Percentiles rank a stretch among this genome's conserved stretches.
Evolutionary conservation across 495 filamentous ascomycete species (phyloP).

Genomic region (Parmelia sp.): DNA sequence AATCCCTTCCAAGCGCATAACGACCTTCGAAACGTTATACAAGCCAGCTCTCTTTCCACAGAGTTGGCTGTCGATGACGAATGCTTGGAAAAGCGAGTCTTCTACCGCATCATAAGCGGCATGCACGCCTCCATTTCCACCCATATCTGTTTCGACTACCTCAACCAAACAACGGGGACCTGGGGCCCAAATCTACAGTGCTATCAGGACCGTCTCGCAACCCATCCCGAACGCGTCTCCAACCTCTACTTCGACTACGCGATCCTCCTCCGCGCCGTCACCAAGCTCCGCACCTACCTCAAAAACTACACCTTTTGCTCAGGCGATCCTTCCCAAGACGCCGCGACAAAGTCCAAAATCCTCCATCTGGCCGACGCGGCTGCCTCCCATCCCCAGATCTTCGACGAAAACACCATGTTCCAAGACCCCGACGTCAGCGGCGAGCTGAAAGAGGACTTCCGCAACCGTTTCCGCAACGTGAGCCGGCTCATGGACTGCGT

Average conservation of each 20-base stretch:
- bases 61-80: conserved; percentile 75
- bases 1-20: conserved; percentile 59
- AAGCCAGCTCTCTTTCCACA: conserved; percentile 44
- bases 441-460: conserved; percentile 90
- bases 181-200: conserved; percentile 91
- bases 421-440: conserved; percentile 55
- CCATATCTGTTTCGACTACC: conserved; percentile 91
- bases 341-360: conserved; percentile 70
- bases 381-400: conserved; percentile 66
- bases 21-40: conserved; percentile 76
- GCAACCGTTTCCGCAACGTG: conserved; percentile 93
- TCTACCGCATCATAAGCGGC: conserved; percentile 87
- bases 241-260: conserved; percentile 99
- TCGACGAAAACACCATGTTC: conserved; percentile 95
- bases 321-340: conserved; percentile 73
- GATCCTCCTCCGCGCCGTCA: conserved; percentile 78
- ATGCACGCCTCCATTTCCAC: conserved; percentile 98
- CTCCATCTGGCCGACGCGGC: conserved; percentile 60
- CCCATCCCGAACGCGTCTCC: conserved; percentile 82
- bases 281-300: conserved; percentile 83
- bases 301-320: conserved; percentile 85
- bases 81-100: conserved; percentile 95
- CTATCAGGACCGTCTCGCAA: conserved; percentile 77
- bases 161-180: conserved; percentile 89
- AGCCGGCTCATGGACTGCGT: conserved; percentile 97